Base-by-base conservation (phyloP, 2,329 filamentous ascomycete genomes). In the Cryphonectria parasitica region DNA sequence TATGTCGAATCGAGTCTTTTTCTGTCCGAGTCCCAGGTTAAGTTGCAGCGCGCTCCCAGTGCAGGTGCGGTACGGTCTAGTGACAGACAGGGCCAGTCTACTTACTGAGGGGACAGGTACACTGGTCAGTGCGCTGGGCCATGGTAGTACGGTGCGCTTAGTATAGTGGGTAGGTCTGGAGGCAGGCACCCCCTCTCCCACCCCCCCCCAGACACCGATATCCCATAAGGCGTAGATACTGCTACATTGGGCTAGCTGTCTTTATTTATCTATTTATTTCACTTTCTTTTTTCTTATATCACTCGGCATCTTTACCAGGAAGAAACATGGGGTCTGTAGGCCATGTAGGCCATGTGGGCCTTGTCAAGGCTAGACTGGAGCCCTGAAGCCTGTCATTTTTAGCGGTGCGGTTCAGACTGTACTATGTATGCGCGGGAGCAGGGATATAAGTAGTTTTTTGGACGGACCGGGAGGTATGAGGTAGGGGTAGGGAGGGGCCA, bases 1-100 rank as follows among this genome's bases (percentile, higher is more conserved):
- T 66, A 66, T 66, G 45, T 52, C 63, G 41, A 22, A 39, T 17
- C 64, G 64, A 66, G 64, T 54, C 64, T 56, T 66, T 56, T 39
- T 31, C 25, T n/a, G 13, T 58, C 54, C 19, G 54, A 31, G 54
- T 31, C 31, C 54, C 54, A 58, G 54, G 15, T 58, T 58, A 7
- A 58, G 54, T 58, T 58, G 28, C 54, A 31, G 54, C 13, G 25
- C 25, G 19, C 8, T n/a, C n/a, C 3, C 45, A 49, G 8, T 49
- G 22, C 19, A 49, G 3, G 54, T 31, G 28, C 54, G n/a, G 52
- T 56, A 56, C 52, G 4, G 11, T 28, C 25, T 56, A 17, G 52
- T 56, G 52, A n/a, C 52, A 56, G n/a, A 8, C 25, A 8, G 22
- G 3, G 8, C n/a, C 10, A 10, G 49, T 54, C 49, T 28, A 28